Conservation (phyloP, 2,329 filamentous ascomycete genomes). For the Hymenoscyphus albidus region DNA sequence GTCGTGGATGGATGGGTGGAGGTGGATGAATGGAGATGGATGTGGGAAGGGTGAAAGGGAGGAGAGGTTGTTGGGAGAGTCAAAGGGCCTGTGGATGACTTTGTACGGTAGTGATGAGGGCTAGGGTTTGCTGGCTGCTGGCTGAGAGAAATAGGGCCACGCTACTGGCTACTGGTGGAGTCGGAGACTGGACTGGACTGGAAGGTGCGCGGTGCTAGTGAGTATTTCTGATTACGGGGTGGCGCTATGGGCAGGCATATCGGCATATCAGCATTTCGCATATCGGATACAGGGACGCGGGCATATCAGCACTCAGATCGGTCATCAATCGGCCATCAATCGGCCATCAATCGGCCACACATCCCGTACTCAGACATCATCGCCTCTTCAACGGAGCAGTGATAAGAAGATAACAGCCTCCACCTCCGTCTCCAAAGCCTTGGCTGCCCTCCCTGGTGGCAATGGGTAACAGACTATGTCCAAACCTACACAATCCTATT, state of each 20-base stretch:
- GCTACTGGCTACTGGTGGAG: neutral
- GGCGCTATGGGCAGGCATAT: neutral
- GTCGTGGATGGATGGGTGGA: neutral
- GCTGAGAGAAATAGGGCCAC: neutral
- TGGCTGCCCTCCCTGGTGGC: neutral
- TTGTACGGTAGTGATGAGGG: neutral
- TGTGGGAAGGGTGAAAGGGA: neutral
- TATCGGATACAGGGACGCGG: too few species aligned
- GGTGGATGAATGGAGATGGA: neutral
- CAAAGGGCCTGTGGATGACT: neutral
- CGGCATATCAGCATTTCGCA: neutral
- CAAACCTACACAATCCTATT: neutral
- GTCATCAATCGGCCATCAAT: too few species aligned
- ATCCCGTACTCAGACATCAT: too few species aligned
- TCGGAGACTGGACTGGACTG: neutral
- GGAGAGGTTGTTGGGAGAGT: neutral
- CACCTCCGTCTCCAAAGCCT: neutral
- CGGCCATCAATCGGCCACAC: too few species aligned
- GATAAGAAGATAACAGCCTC: neutral
- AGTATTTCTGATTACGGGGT: neutral
- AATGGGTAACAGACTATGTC: neutral
- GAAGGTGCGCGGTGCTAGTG: neutral
- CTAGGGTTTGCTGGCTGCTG: neutral
- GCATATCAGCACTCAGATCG: too few species aligned
- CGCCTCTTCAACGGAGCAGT: neutral